These are phyloP conservation scores for Hanseniaspora clermontiae DNA, from an alignment of 805 yeast genomes.

Conservation along the genomic window DNA sequence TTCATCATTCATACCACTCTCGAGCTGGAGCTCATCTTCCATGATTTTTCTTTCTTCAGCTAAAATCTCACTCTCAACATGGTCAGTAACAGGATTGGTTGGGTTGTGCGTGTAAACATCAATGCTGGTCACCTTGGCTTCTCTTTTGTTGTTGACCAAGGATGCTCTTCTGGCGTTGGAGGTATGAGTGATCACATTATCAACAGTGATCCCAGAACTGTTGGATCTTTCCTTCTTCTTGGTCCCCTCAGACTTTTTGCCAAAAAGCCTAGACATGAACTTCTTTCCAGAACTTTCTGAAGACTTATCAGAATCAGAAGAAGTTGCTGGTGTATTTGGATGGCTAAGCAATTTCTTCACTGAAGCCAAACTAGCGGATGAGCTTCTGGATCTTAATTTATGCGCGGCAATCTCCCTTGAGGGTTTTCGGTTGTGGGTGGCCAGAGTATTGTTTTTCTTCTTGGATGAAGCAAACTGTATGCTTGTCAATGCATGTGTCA, in stretches of 20 bases:
- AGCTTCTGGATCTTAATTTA: background rate
- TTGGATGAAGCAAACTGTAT: slow-evolving; percentile 10
- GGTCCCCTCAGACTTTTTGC: background rate
- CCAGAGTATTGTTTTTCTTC: background rate
- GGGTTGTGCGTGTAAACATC: background rate
- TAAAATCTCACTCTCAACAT: slow-evolving; percentile 5
- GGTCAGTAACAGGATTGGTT: background rate
- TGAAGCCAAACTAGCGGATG: background rate
- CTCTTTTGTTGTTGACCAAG: background rate
- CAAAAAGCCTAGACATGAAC: slow-evolving; percentile 2
- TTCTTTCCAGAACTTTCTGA: background rate
- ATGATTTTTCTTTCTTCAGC: slow-evolving; percentile 14
- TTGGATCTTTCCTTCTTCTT: background rate
- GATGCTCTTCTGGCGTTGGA: slow-evolving; percentile 6
- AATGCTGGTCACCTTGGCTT: background rate
- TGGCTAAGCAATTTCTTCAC: background rate
- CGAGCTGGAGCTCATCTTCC: slow-evolving; percentile 17
- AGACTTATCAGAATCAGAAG: background rate
- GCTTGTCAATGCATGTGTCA: slow-evolving; percentile 10
- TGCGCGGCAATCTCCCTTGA: background rate
- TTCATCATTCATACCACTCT: slow-evolving; percentile 16
- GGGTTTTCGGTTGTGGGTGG: background rate
- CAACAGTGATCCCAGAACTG: background rate
- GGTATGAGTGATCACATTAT: background rate
- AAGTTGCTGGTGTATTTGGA: background rate